phyloP scores from a whole-genome alignment of 2,329 filamentous ascomycete genomes.

The Epichloe hybrida region DNA sequence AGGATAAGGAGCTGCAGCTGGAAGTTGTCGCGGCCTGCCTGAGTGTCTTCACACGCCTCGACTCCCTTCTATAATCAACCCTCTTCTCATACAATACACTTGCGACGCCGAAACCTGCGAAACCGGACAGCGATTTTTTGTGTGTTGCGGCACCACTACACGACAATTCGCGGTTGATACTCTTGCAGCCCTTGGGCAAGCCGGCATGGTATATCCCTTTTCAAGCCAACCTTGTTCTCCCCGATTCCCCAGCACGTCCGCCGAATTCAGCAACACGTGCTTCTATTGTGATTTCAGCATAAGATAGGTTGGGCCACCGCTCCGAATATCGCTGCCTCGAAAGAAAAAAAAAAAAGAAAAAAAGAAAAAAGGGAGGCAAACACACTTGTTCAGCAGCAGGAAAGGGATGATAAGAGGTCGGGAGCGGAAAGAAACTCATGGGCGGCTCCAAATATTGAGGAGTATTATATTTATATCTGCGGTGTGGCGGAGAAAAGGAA shows the following conservation, averaged over 20 bases:
- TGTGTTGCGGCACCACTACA: background rate
- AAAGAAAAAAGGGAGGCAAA: no score
- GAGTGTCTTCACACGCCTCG: slow-evolving; percentile 93
- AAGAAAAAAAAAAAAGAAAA: no score
- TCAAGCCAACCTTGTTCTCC: background rate
- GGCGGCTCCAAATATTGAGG: background rate
- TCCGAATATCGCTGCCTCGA: no score
- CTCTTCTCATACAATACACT: background rate
- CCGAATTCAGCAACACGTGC: no score
- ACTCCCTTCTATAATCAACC: slow-evolving; percentile 66
- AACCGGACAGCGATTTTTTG: background rate
- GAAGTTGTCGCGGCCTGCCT: slow-evolving; percentile 95
- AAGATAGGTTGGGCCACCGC: no score
- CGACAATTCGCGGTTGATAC: background rate
- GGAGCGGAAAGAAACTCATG: background rate
- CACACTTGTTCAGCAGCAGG: no score
- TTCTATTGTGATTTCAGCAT: no score
- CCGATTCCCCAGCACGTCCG: background rate
- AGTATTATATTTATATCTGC: background rate
- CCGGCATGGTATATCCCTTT: background rate
- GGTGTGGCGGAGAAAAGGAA: background rate
- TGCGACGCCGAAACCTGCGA: background rate
- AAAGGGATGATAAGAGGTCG: background rate
- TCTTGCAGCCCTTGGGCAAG: background rate
- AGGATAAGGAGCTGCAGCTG: slow-evolving; percentile 90